Percentiles rank a stretch among this genome's conserved stretches.
phyloP scores from a whole-genome alignment of 2,329 filamentous ascomycete genomes.

The Ophiostoma australiae region DNA sequence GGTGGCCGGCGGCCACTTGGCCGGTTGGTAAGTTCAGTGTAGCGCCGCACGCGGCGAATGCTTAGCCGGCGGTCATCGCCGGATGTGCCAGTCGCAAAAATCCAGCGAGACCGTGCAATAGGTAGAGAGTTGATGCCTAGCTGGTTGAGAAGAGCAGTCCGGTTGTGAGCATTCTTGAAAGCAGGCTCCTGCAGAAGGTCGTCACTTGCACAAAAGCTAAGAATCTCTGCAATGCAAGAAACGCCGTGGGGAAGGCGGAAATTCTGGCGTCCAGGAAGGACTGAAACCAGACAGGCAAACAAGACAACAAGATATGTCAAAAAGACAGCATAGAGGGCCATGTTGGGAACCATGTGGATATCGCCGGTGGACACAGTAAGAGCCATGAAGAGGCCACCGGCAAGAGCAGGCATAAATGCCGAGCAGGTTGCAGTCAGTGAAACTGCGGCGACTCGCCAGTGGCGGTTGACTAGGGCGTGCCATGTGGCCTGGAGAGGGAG shows the following conservation, averaged over 20 bases:
- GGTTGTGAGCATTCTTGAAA: constrained; percentile 62
- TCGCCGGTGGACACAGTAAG: constrained; percentile 51
- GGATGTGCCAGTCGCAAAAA: constrained; percentile 41
- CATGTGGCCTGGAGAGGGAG: constrained; percentile 56
- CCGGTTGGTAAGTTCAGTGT: constrained; percentile 39
- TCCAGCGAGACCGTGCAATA: constrained; percentile 50
- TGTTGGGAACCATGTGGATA: constrained; percentile 65
- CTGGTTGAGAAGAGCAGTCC: constrained; percentile 62
- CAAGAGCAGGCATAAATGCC: constrained; percentile 60
- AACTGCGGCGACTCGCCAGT: constrained; percentile 60
- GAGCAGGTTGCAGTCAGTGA: constrained; percentile 57
- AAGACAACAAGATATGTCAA: constrained; percentile 68
- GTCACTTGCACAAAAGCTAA: constrained; percentile 71
- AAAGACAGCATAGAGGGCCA: constrained; percentile 68
- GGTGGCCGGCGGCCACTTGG: constrained; percentile 24
- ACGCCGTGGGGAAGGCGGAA: constrained; percentile 69
- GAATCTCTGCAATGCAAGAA: constrained; percentile 66
- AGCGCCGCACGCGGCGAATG: constrained; percentile 42
- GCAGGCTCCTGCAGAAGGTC: constrained; percentile 67
- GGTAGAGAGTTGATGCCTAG: constrained; percentile 52
- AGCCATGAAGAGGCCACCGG: constrained; percentile 68
- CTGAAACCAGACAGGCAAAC: constrained; percentile 55
- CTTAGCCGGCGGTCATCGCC: constrained; percentile 39
- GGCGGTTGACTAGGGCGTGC: constrained; percentile 54
- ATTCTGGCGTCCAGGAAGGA: constrained; percentile 51